A percentile compares a stretch with the other conserved stretches of the same genome.
Evolutionary conservation across 164 flowering plant species (phyloP).

Genomic region (Annona cherimola): DNA sequence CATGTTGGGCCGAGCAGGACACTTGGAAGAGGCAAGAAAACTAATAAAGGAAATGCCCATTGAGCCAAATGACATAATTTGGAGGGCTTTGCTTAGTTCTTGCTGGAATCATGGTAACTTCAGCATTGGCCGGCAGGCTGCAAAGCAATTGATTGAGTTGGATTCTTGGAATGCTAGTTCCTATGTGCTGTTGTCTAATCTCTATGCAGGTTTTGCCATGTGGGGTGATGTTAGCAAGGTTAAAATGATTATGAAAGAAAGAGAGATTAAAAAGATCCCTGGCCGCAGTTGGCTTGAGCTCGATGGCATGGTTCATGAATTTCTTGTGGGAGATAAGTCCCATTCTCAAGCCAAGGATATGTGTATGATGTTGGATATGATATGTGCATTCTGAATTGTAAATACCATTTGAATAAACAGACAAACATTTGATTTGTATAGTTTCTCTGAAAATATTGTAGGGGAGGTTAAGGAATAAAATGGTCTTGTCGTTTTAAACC

Average conservation of each 20-base stretch:
- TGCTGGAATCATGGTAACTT: constrained; percentile 17
- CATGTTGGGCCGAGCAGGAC: constrained; percentile 60
- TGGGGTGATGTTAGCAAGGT: constrained; percentile 50
- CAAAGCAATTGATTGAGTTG: constrained; percentile 31
- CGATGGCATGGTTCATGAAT: constrained; percentile 56
- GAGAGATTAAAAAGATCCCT: constrained; percentile 41
- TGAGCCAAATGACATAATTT: constrained; percentile 55
- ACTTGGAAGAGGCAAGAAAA: constrained; percentile 41
- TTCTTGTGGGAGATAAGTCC: constrained; percentile 43
- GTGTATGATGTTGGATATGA: constrained; percentile 27
- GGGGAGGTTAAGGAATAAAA: not conserved
- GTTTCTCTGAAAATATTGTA: not conserved
- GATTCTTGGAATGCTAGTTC: constrained; percentile 38
- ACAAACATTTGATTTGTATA: not conserved
- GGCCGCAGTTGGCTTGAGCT: constrained; percentile 74
- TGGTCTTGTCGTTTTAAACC: not conserved
- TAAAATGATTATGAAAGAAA: constrained; percentile 45
- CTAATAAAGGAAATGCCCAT: constrained; percentile 57
- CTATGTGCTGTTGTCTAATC: constrained; percentile 55
- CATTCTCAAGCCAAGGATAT: constrained; percentile 43
- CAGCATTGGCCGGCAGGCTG: constrained; percentile 22
- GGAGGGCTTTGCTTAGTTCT: constrained; percentile 62
- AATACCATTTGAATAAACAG: not conserved
- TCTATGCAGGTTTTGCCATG: constrained; percentile 46
- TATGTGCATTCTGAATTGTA: not conserved